Evolutionary conservation across 1,284 basidiomycete species (phyloP).

Genomic region (Tilletia setariae): DNA sequence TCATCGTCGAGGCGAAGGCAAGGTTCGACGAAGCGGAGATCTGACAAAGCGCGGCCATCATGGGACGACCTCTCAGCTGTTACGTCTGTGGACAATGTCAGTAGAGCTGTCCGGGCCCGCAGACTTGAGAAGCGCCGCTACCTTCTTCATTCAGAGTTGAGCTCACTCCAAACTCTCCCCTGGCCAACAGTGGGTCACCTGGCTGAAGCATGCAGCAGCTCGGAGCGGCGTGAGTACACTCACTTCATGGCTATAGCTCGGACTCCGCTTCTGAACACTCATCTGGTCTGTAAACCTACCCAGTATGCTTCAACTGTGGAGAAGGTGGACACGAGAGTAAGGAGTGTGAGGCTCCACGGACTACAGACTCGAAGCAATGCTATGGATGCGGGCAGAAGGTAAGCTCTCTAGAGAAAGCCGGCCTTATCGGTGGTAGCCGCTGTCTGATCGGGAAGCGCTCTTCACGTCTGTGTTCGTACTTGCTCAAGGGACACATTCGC

Average conservation of each 20-base stretch:
- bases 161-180: neutral
- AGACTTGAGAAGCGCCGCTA: too few species aligned
- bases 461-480: too few species aligned
- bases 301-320: constrained; percentile 37
- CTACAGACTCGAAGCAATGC: constrained; percentile 35
- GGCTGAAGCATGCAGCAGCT: constrained; percentile 34
- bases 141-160: neutral
- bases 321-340: constrained; percentile 32
- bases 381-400: constrained; percentile 30
- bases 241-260: neutral
- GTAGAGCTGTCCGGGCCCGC: too few species aligned
- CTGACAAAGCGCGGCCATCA: neutral
- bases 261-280: too few species aligned
- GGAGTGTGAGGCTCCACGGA: constrained; percentile 29
- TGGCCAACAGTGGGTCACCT: constrained; percentile 30
- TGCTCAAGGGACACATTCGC: constrained; percentile 27
- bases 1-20: too few species aligned
- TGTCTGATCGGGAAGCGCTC: too few species aligned
- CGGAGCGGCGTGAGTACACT: constrained; percentile 23
- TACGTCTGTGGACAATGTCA: constrained; percentile 31
- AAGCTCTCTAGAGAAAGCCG: neutral
- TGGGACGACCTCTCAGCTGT: neutral
- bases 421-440: too few species aligned
- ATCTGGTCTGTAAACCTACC: too few species aligned
- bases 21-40: too few species aligned